Percentiles rank a stretch among this genome's conserved stretches.
phyloP scores from a whole-genome alignment of 208 protist species.

The Kentomonas sorsogonicus region DNA sequence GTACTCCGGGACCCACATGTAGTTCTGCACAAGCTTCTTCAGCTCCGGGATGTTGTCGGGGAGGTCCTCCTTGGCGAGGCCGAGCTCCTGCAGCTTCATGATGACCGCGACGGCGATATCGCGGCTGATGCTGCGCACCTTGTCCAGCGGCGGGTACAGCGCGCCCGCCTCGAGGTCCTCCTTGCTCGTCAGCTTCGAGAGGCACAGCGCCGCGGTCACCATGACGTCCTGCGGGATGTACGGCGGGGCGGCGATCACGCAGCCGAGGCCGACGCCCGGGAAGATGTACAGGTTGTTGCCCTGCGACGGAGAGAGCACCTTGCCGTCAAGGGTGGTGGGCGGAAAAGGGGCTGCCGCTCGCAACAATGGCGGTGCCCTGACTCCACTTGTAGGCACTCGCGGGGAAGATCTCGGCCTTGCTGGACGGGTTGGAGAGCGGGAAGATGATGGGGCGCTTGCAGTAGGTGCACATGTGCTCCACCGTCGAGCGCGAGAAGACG shows the following conservation, averaged over 20 bases:
- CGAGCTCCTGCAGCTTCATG: conserved; percentile 35
- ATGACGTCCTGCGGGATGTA: conserved; percentile 90
- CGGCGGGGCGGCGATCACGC: conserved; percentile 50
- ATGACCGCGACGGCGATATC: conserved; percentile 46
- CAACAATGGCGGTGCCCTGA: conserved; percentile 90
- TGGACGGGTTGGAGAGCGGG: conserved; percentile 87
- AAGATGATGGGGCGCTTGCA: conserved; percentile 90
- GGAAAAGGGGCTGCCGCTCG: conserved; percentile 91
- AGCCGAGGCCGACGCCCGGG: conserved; percentile 90
- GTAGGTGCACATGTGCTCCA: conserved; percentile 58
- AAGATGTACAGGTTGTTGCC: conserved; percentile 95
- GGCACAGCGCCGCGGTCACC: conserved; percentile 51
- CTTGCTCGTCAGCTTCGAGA: conserved; percentile 44
- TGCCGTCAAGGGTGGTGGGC: conserved; percentile 58
- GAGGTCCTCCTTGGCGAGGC: conserved; percentile 28
- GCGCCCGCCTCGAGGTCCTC: conserved; percentile 18
- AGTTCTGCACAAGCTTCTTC: conserved; percentile 25
- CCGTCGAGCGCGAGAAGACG: conserved; percentile 85
- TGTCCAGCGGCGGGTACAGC: conserved; percentile 54
- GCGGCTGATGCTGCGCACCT: conserved; percentile 34
- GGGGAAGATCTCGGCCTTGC: conserved; percentile 73
- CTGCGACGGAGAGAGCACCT: conserved; percentile 71
- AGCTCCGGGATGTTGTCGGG: conserved; percentile 34
- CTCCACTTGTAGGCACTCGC: conserved; percentile 85
- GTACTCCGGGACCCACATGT: conserved; percentile 56